Evolutionary conservation across 495 filamentous ascomycete species (phyloP), one percentile per base, ranked within the genome.

Genomic region (Penicillium robsamsonii): DNA sequence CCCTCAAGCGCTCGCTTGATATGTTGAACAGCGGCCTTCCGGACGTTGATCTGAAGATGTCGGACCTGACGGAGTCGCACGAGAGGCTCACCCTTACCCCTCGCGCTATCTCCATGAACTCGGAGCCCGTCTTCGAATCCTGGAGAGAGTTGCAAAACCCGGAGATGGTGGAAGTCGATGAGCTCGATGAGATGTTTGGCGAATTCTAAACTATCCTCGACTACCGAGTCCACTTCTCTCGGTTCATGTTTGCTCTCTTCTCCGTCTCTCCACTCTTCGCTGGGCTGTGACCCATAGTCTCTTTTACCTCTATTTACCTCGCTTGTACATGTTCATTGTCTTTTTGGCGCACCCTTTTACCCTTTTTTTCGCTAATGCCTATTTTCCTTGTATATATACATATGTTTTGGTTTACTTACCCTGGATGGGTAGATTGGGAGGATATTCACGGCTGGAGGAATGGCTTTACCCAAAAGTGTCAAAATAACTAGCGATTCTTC

Each of bases 161-260:
- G 1, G 94, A 97, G 72, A 90, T 83, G 50, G 84, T 98, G 48
- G 90, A 91, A 72, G 80, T 98, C 33, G 89, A 95, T 44, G 94
- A 98, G 78, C 81, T 98, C 3, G 94, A 98, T 67, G 86, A 91
- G 55, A 81, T 97, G 75, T 82, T 98, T 69, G 76, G 69, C 49
- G 76, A 77, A 60, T 72, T 79, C 62, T 79, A 65, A 73, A 59
- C 53, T 25, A 42, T 51, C 41, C 37, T 53, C 33, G 17, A 27
- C 46, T 25, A 46, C 29, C 8, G 24, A 27, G 8, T 18, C 5
- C 24, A 25, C 2, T 18, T 30, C 18, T 47, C 27, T 17, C 44
- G 20, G 11, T 30, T 31, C 12, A 47, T 29, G 17, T 10, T 47
- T 4, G 12, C 15, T 49, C 47, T 55, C 49, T 33, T 4, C 20